Base-by-base conservation (phyloP, 2,329 filamentous ascomycete species). In the Alternaria atra region DNA sequence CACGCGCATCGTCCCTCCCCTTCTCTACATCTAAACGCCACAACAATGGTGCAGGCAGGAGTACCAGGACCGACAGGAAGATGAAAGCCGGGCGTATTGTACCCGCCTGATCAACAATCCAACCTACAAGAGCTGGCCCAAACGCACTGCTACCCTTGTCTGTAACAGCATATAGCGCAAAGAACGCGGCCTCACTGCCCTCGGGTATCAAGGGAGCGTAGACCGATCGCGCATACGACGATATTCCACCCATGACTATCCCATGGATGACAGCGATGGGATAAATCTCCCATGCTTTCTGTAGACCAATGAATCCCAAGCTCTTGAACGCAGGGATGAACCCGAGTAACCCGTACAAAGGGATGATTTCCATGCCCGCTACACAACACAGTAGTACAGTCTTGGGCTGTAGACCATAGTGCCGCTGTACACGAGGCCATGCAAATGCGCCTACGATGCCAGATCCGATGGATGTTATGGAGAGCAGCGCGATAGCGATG, bases 141-240 rank as follows among this genome's bases (percentile, higher is more conserved):
- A 97, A 94, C 2, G 97, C 86, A 73, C 91, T 95, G 20, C 91
- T 95, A 0, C 93, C 93, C 78, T 97, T 98, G 77, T 98, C 94
- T 1, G 94, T 97, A 61, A 97, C 96, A 40, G 94, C 94, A 75
- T 97, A 97, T 2, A 97, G 83, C 0, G 94, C 93, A 75, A 95
- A 97, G 73, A 98, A 97, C 0, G 94, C 93, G 0, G 94, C 93
- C 80, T 98, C 94, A 15, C 90, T 94, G 6, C 94, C 94, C 0
- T 93, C 92, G 0, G 94, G 94, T 52, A 98, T 95, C 58, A 97
- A 85, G 73, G 96, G 91, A 9, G 93, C 92, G 74, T 92, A 98
- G 15, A 97, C 86, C 42, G 92, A 93, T 20, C 94, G 90, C 73
- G 94, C 97, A 78, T 97, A 97, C 10, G 90, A 90, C 44, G 91